Conservation (phyloP, 2,329 filamentous ascomycete genomes). For the Fusarium mundagurra region DNA sequence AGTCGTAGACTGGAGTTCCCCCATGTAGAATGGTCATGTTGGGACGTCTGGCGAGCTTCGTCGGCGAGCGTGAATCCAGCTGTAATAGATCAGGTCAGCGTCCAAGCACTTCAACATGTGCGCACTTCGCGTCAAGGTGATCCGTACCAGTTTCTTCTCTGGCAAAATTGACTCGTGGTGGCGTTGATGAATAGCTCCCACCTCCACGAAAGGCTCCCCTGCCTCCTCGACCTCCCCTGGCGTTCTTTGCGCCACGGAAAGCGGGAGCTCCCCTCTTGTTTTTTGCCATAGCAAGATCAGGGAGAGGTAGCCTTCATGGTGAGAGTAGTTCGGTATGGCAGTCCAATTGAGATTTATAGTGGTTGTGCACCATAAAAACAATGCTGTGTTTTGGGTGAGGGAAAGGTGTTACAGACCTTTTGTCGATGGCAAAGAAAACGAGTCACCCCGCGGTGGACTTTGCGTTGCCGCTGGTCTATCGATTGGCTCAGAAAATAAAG, state of each 20-base stretch:
- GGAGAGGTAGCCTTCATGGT: slow-evolving; percentile 20
- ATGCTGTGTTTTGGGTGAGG: background rate
- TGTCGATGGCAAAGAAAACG: slow-evolving; percentile 26
- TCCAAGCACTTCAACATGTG: background rate
- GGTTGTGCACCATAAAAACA: background rate
- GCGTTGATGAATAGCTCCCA: slow-evolving; percentile 10
- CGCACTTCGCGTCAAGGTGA: background rate
- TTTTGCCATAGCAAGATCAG: slow-evolving; percentile 30
- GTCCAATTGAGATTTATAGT: background rate
- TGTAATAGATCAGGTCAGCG: slow-evolving; percentile 22
- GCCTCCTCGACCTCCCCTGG: slow-evolving; percentile 31
- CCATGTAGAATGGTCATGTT: slow-evolving; percentile 55
- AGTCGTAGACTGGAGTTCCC: slow-evolving; percentile 56
- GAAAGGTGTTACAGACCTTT: slow-evolving; percentile 2
- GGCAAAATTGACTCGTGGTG: background rate
- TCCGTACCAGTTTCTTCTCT: slow-evolving; percentile 30
- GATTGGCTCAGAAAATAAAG: slow-evolving; percentile 17
- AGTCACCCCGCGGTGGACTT: slow-evolving; percentile 30
- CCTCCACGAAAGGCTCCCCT: slow-evolving; percentile 21
- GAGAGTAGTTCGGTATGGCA: background rate
- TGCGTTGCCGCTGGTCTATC: background rate
- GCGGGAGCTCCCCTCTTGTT: slow-evolving; percentile 39
- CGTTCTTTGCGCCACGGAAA: slow-evolving; percentile 30
- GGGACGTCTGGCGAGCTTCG: slow-evolving; percentile 60
- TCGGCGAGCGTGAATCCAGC: slow-evolving; percentile 52